These are phyloP conservation scores for Lasiodiplodia sp. DNA, from an alignment of 2,329 filamentous ascomycete species.

Conservation along the genomic window DNA sequence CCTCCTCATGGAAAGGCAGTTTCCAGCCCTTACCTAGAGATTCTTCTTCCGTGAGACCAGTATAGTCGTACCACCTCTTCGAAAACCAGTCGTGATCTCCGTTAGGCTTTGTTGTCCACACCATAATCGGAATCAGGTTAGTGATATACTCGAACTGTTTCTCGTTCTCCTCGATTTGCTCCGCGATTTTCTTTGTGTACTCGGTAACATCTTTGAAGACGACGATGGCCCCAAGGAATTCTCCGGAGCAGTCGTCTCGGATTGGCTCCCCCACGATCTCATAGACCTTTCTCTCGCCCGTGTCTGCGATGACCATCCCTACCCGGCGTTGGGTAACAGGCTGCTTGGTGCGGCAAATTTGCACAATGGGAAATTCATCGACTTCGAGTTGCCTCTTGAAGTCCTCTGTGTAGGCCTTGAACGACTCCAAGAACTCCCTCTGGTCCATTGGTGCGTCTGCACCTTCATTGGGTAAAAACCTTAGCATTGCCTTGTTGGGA, in stretches of 20 bases:
- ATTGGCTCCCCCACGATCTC: conserved; percentile 74
- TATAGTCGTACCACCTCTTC: conserved; percentile 81
- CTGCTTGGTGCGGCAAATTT: conserved; percentile 67
- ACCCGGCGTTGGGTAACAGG: conserved; percentile 67
- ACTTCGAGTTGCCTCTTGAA: conserved; percentile 66
- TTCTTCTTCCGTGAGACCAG: conserved; percentile 68
- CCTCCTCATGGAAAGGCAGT: conserved; percentile 73
- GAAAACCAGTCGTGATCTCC: conserved; percentile 78
- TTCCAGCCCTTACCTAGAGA: conserved; percentile 70
- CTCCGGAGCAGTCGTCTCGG: conserved; percentile 69
- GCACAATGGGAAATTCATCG: conserved; percentile 71
- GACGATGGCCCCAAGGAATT: conserved; percentile 76
- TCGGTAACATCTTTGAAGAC: conserved; percentile 76
- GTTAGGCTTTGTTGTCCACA: conserved; percentile 75
- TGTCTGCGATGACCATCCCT: conserved; percentile 66
- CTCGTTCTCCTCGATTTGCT: conserved; percentile 75
- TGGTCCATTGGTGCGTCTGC: conserved; percentile 47
- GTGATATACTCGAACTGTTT: conserved; percentile 78
- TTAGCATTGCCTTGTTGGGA: conserved; percentile 70
- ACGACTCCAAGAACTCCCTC: conserved; percentile 64
- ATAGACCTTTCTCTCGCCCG: conserved; percentile 63
- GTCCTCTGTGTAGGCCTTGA: conserved; percentile 70
- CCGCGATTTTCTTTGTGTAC: conserved; percentile 72
- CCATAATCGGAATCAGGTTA: conserved; percentile 65
- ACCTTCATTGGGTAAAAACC: conserved; percentile 49